Percentiles rank a stretch among this genome's conserved stretches.
Conservation (phyloP, 768 basidiomycete species). For the Amanita subjunquillea region DNA sequence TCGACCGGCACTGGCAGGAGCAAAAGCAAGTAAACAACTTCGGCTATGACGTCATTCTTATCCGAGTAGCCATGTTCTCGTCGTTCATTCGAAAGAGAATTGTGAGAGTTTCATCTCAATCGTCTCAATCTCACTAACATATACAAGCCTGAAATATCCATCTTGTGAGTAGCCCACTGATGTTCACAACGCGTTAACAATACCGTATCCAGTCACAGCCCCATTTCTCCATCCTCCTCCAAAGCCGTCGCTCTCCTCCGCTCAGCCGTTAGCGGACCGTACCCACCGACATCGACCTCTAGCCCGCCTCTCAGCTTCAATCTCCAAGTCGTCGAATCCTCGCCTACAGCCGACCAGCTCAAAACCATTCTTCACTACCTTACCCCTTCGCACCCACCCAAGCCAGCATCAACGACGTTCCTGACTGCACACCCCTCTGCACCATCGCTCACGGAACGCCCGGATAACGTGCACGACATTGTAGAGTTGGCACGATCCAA, state of each 20-base stretch:
- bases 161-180: background rate
- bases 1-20: no score
- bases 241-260: conserved; percentile 53
- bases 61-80: background rate
- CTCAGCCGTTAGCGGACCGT: conserved; percentile 47
- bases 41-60: background rate
- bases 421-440: conserved; percentile 55
- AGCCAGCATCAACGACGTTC: conserved; percentile 32
- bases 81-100: conserved; percentile 5
- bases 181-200: background rate
- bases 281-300: conserved; percentile 37
- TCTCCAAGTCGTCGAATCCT: conserved; percentile 59
- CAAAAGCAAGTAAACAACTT: no score
- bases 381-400: conserved; percentile 13
- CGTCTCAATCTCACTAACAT: background rate
- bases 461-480: conserved; percentile 32
- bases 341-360: conserved; percentile 62
- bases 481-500: conserved; percentile 41
- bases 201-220: conserved; percentile 39
- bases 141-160: background rate
- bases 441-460: conserved; percentile 26
- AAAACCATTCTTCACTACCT: conserved; percentile 57
- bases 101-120: conserved; percentile 4
- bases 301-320: conserved; percentile 54
- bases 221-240: conserved; percentile 53